Base-by-base conservation (phyloP, 768 basidiomycete species). In the Tylopilus felleus region DNA sequence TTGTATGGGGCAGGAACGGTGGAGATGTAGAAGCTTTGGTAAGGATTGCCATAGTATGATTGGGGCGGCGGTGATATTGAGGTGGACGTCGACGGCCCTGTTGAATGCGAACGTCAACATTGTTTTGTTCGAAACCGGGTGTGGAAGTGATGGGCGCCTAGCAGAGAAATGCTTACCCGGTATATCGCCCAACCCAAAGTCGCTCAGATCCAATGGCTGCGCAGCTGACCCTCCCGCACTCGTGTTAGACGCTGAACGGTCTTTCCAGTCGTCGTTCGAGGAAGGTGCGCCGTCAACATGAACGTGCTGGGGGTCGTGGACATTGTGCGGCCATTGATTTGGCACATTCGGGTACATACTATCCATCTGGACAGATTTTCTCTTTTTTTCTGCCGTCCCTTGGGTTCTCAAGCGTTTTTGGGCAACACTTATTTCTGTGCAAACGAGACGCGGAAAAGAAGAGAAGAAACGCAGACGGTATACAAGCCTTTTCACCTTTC, bases 1-100 rank as follows among this genome's bases (percentile, higher is more conserved):
- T 80, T 79, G 66, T 78, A 83, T 14, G 79, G 77, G 4, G 75
- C 72, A 4, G 75, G 67, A 27, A 77, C 72, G 51, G 68, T 63
- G 10, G 72, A 65, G 44, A 75, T 61, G 49, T 75, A 78, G 60
- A 74, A 80, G 47, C 69, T 63, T 63, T 74, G 65, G 72, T 76
- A 67, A 65, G 76, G 59, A 46, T 71, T 67, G 46, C 68, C 61
- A 71, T 75, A 77, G 64, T 75, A 76, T 38, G 72, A 59, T 52
- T 75, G 73, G 0, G 77, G 61, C 2, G 78, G 62, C 7, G 77
- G 60, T 23, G 79, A 66, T 58, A 74, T 63, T 27, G 77, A 63
- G 5, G 73, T 60, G 23, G 75, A 73, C 23, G 78, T 69, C 31
- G 81, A 73, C 42, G 77, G 67, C 41, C 65, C 71, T 71, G 55